Conservation (phyloP, 306 rosid genomes). For the Vigna unguiculata region DNA sequence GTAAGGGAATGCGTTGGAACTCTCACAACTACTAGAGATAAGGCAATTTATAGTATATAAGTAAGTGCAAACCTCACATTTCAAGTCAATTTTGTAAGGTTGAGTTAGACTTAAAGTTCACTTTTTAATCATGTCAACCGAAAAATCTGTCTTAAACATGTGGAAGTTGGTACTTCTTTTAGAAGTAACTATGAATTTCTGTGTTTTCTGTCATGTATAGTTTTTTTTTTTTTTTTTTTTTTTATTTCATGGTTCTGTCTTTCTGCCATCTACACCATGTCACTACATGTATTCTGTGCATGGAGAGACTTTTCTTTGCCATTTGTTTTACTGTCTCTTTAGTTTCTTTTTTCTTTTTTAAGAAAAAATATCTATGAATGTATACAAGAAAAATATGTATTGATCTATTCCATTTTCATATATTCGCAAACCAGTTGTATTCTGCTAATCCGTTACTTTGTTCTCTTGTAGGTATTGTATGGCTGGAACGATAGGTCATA, state of each 20-base stretch:
- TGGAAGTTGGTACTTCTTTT: neutral
- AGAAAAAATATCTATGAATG: neutral
- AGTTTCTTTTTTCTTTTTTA: neutral
- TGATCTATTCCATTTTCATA: neutral
- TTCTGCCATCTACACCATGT: neutral
- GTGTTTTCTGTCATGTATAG: neutral
- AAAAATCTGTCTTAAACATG: neutral
- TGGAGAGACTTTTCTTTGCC: slow-evolving; percentile 14
- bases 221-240: neutral
- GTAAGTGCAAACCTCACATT: too few species aligned
- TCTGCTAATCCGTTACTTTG: neutral
- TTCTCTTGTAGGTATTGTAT: slow-evolving; percentile 69
- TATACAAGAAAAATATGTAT: neutral
- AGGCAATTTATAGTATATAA: too few species aligned
- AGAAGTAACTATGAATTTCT: neutral
- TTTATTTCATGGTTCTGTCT: neutral
- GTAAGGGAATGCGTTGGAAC: too few species aligned
- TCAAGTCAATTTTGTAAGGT: too few species aligned
- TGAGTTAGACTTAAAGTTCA: too few species aligned
- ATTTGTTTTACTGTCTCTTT: slow-evolving; percentile 23
- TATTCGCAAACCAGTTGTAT: neutral
- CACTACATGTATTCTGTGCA: neutral
- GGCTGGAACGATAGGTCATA: slow-evolving; percentile 92
- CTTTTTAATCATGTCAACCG: too few species aligned
- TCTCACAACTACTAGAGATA: too few species aligned